Conservation (phyloP, 1,284 basidiomycete species). For the Ganoderma lingzhi region DNA sequence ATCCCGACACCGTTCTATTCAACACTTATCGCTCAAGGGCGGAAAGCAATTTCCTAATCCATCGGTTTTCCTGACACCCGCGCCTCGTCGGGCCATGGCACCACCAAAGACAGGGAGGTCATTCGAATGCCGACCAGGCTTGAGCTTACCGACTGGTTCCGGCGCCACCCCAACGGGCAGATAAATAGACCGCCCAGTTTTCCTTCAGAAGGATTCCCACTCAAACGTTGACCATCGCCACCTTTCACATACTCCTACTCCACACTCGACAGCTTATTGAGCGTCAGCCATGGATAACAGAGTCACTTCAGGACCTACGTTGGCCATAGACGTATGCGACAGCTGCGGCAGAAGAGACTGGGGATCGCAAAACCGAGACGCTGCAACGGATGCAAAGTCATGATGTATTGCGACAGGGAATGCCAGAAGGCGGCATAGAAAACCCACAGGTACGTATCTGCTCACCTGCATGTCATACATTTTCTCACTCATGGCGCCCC, state of each 20-base stretch:
- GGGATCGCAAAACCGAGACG: background rate
- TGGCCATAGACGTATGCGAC: background rate
- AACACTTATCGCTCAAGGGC: no score
- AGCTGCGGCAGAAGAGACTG: background rate
- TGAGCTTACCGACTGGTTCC: background rate
- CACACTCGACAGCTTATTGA: background rate
- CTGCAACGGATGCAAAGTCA: background rate
- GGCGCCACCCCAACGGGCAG: background rate
- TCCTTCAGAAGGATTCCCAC: background rate
- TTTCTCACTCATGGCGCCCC: background rate
- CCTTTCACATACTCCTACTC: background rate
- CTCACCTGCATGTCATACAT: background rate
- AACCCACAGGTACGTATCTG: background rate
- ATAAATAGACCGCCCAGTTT: background rate
- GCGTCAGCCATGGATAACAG: background rate
- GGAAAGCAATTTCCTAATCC: no score
- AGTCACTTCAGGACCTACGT: background rate
- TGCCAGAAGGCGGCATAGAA: background rate
- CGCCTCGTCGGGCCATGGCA: no score
- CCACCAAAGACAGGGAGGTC: no score
- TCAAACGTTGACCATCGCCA: background rate
- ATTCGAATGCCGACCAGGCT: no score
- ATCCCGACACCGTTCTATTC: no score
- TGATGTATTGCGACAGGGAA: background rate
- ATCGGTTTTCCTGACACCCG: no score